phyloP scores from a whole-genome alignment of 257 asterid species.

The Primulina huaijiensis region DNA sequence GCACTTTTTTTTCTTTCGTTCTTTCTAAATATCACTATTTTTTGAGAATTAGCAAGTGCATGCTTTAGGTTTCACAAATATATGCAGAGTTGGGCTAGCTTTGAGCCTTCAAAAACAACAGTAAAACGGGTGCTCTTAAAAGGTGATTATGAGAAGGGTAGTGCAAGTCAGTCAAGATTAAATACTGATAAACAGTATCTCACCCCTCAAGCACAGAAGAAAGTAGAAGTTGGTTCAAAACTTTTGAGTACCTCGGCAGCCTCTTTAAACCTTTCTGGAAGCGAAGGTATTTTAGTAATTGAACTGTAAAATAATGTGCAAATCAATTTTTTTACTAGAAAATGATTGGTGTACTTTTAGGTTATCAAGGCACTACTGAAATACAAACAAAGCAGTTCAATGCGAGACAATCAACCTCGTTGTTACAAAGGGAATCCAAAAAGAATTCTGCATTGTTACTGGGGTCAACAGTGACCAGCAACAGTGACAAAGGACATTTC shows the following conservation, averaged over 20 bases:
- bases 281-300: constrained; percentile 41
- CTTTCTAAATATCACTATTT: constrained; percentile 1
- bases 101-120: constrained; percentile 73
- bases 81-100: constrained; percentile 73
- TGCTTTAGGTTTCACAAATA: constrained; percentile 20
- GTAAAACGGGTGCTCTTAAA: constrained; percentile 63
- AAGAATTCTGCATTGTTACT: constrained; percentile 26
- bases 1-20: not conserved
- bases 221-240: constrained; percentile 40
- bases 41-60: constrained; percentile 18
- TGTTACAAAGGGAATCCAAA: constrained; percentile 32
- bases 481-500: constrained; percentile 27
- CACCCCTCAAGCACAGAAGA: constrained; percentile 43
- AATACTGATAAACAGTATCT: constrained; percentile 43
- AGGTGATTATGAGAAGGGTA: constrained; percentile 44
- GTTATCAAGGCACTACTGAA: constrained; percentile 40
- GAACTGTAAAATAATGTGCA: constrained; percentile 12
- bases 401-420: constrained; percentile 31
- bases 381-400: constrained; percentile 33
- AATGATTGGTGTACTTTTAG: constrained; percentile 12
- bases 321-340: constrained; percentile 18
- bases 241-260: constrained; percentile 29
- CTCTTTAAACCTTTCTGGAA: constrained; percentile 36
- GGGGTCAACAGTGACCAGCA: constrained; percentile 32
- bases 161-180: constrained; percentile 41